phyloP scores from a whole-genome alignment of 805 yeast species.

The Pichia occidentalis region DNA sequence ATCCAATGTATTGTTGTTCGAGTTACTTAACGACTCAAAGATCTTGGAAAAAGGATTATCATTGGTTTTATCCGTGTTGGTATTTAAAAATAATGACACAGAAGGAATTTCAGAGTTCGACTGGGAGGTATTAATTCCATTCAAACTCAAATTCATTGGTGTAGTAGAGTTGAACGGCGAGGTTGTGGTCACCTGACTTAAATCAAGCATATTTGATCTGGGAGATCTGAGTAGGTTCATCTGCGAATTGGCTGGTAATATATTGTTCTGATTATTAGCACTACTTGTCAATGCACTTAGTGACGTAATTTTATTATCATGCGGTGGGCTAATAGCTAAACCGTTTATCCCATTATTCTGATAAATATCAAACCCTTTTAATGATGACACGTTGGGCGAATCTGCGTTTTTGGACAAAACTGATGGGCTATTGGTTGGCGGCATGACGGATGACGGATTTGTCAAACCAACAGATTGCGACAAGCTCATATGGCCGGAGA shows the following conservation, averaged over 20 bases:
- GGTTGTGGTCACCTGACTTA: slow-evolving; percentile 16
- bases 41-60: too few species aligned
- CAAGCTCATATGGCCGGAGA: too few species aligned
- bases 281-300: slow-evolving; percentile 17
- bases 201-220: slow-evolving; percentile 7
- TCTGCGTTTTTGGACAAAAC: background rate
- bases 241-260: background rate
- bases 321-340: slow-evolving; percentile 8
- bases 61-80: too few species aligned
- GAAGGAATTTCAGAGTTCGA: slow-evolving; percentile 1
- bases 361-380: slow-evolving; percentile 12
- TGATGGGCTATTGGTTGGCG: background rate
- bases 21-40: too few species aligned
- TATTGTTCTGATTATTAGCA: slow-evolving; percentile 3
- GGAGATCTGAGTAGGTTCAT: background rate
- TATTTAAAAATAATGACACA: background rate
- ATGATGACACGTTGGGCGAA: slow-evolving; percentile 14
- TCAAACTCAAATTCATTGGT: slow-evolving; percentile 13
- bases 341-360: slow-evolving; percentile 2
- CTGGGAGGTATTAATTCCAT: background rate
- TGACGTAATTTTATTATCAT: slow-evolving; percentile 15
- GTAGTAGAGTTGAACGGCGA: slow-evolving; percentile 15
- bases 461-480: too few species aligned
- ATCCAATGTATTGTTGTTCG: background rate
- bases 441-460: background rate